Evolutionary conservation across 495 filamentous ascomycete species (phyloP), one percentile per base, ranked within the genome.

Genomic region (Talaromyces trachyspermus): DNA sequence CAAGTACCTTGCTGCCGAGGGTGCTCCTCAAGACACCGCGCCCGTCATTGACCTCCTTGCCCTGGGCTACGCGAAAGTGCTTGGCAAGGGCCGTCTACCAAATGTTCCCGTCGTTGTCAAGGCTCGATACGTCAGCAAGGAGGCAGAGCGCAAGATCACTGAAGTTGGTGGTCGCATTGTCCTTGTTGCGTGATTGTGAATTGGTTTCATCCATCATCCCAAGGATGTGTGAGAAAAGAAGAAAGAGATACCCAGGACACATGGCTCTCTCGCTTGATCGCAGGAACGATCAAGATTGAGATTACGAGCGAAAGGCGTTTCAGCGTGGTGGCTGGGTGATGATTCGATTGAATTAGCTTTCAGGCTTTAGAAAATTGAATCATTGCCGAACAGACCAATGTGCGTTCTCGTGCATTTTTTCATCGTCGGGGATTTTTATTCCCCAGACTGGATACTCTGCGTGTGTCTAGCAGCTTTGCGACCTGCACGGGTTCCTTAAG

Each of bases 81-180:
- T 95, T 58, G 89, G 89, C 65, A 95, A 95, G 79, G 89, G 89
- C 66, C 77, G 88, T 58, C 72, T 95, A 54, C 89, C 89, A 50
- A 72, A 87, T 55, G 74, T 94, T 54, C 89, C 89, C 45, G 59
- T 95, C 56, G 84, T 95, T 56, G 86, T 95, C 60, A 84, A 86
- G 63, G 89, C 89, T 51, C 72, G 89, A 59, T 94, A 85, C 69
- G 81, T 95, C 71, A 88, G 83, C 74, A 80, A 81, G 65, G 76
- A 88, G 62, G 89, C 89, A 49, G 89, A 95, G 81, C 73, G 80
- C 72, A 95, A 95, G 80, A 95, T 95, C 74, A 90, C 85, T 64
- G 89, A 86, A 61, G 86, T 86, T 65, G 89, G 89, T 68, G 65
- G 89, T 64, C 80, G 92, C 59, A 77, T 92, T 52, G 87, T 95